Evolutionary conservation across 2,329 filamentous ascomycete genomes (phyloP).

Genomic region (Scleromitrula shiraiana): DNA sequence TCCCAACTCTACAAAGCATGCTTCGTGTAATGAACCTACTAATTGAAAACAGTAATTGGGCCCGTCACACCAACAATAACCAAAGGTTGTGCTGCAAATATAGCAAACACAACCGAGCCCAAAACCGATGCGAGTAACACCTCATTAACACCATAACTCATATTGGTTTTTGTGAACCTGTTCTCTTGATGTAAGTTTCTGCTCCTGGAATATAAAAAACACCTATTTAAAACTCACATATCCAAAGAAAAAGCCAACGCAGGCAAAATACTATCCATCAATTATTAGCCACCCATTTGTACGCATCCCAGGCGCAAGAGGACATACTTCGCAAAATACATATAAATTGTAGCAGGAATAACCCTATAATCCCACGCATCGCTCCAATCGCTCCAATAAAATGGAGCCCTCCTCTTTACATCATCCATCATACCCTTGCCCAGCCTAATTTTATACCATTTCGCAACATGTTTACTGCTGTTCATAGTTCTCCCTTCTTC

Average conservation of each 20-base stretch:
- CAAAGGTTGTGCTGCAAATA: constrained; percentile 75
- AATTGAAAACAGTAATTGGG: constrained; percentile 90
- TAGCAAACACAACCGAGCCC: constrained; percentile 70
- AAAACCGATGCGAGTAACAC: constrained; percentile 80
- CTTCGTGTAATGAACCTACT: constrained; percentile 38
- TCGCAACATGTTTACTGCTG: constrained; percentile 17
- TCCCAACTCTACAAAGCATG: not conserved
- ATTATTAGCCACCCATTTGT: not conserved
- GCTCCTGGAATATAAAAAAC: too few relatives aligned
- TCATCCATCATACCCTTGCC: constrained; percentile 79
- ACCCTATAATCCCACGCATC: constrained; percentile 91
- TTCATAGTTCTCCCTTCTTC: constrained; percentile 13
- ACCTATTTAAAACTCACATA: constrained; percentile 55
- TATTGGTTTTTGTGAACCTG: constrained; percentile 71
- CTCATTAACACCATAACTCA: constrained; percentile 85
- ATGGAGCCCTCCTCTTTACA: constrained; percentile 64
- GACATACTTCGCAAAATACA: constrained; percentile 85
- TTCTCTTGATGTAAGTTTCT: not conserved
- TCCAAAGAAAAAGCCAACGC: constrained; percentile 84
- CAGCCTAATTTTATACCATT: constrained; percentile 67
- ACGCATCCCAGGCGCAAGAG: not conserved
- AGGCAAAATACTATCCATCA: constrained; percentile 61
- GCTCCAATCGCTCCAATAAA: constrained; percentile 72
- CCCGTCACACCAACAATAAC: constrained; percentile 88
- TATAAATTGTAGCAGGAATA: constrained; percentile 79